Evolutionary conservation across 257 asterid genomes (phyloP).

Genomic region (Capsicum pubescens): DNA sequence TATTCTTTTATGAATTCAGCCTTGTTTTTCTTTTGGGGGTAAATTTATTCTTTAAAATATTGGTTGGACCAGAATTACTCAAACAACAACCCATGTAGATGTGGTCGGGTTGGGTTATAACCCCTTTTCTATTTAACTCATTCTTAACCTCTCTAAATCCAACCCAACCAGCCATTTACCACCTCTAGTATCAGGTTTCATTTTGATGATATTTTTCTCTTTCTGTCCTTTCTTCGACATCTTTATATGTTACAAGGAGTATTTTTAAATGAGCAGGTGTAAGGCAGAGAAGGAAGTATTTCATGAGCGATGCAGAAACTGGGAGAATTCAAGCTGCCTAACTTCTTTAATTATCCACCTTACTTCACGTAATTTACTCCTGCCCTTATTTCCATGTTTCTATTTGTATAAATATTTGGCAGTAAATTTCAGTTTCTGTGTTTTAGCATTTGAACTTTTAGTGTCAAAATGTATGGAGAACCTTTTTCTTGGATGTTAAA

Average conservation of each 20-base stretch:
- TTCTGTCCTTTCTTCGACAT: not conserved
- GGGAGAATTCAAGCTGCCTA: slow-evolving; percentile 76
- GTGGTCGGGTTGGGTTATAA: not conserved
- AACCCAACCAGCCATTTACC: not conserved
- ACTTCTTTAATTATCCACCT: slow-evolving; percentile 75
- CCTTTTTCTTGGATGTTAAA: not conserved
- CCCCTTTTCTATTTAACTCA: not conserved
- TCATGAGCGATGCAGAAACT: slow-evolving; percentile 56
- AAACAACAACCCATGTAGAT: not conserved
- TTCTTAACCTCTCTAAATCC: not conserved
- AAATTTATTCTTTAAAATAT: not conserved
- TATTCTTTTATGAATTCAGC: slow-evolving; percentile 1
- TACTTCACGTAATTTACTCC: slow-evolving; percentile 63
- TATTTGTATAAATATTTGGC: slow-evolving; percentile 2
- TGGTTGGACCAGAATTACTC: not conserved
- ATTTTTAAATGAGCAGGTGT: slow-evolving; percentile 19
- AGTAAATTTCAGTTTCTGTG: not conserved
- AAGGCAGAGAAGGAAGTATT: not conserved
- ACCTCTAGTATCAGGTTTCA: not conserved
- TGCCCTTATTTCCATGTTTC: slow-evolving; percentile 14
- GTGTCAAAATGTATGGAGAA: not conserved
- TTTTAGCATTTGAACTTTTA: not conserved
- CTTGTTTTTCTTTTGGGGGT: not conserved
- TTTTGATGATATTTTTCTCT: not conserved
- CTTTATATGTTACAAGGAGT: not conserved